Conservation (phyloP, 2,329 filamentous ascomycete species). For the Fusarium brevicatenulatum region DNA sequence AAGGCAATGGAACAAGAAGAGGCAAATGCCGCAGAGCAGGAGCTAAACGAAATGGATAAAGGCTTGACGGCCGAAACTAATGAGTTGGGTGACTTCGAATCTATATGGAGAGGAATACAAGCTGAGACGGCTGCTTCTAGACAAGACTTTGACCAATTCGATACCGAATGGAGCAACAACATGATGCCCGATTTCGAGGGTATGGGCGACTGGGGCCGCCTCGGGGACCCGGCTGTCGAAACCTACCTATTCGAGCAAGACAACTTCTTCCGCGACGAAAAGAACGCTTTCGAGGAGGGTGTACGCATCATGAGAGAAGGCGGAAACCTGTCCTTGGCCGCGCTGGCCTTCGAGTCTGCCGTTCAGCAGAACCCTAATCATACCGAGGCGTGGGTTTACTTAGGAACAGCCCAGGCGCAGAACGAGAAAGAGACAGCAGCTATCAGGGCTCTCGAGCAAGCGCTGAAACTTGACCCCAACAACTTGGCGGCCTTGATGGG, state of each 20-base stretch:
- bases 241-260: constrained; percentile 96
- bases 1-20: constrained; percentile 69
- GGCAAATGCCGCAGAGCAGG: constrained; percentile 77
- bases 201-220: constrained; percentile 71
- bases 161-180: constrained; percentile 79
- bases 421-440: constrained; percentile 98
- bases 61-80: constrained; percentile 74
- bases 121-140: constrained; percentile 77
- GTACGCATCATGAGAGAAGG: constrained; percentile 92
- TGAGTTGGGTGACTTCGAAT: constrained; percentile 89
- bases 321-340: constrained; percentile 92
- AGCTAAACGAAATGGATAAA: constrained; percentile 87
- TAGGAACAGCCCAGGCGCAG: constrained; percentile 93
- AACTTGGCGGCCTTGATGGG: constrained; percentile 95
- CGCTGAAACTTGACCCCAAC: constrained; percentile 85
- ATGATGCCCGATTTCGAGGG: constrained; percentile 67
- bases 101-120: constrained; percentile 85
- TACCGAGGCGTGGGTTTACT: constrained; percentile 91
- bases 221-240: constrained; percentile 81
- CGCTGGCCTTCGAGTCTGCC: constrained; percentile 94
- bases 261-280: constrained; percentile 84
- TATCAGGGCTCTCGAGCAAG: constrained; percentile 91
- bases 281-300: constrained; percentile 91
- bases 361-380: constrained; percentile 90
- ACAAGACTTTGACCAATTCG: constrained; percentile 74